A percentile compares a stretch with the other conserved stretches of the same genome.
Conservation (phyloP, 768 basidiomycete genomes). For the Hypholoma fasciculare region DNA sequence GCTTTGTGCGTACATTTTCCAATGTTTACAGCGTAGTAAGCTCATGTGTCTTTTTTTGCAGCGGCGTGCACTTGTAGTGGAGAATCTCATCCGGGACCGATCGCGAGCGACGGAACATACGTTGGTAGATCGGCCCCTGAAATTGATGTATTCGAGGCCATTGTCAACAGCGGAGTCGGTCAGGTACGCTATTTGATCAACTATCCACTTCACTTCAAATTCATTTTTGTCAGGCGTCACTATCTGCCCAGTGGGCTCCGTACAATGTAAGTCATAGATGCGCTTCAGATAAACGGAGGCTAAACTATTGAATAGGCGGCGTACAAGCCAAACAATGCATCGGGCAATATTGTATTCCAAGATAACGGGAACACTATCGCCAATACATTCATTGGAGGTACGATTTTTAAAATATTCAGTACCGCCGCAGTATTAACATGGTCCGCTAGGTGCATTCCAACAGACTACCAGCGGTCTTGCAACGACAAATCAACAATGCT, state of each 20-base stretch:
- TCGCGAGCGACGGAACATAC: slow-evolving; percentile 48
- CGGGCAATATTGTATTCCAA: slow-evolving; percentile 46
- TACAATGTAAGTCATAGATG: slow-evolving; percentile 47
- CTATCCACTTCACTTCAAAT: slow-evolving; percentile 6
- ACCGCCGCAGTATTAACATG: slow-evolving; percentile 23
- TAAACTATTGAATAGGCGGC: slow-evolving; percentile 35
- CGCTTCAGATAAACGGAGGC: slow-evolving; percentile 22
- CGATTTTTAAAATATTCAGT: slow-evolving; percentile 25
- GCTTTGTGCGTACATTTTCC: slow-evolving; percentile 25
- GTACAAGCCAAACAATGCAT: slow-evolving; percentile 56
- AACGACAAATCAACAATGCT: slow-evolving; percentile 64
- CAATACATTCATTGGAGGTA: slow-evolving; percentile 63
- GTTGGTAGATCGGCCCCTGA: slow-evolving; percentile 70
- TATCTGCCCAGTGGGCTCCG: slow-evolving; percentile 53
- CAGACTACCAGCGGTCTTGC: slow-evolving; percentile 75
- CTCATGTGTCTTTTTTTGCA: background rate
- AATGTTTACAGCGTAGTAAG: background rate
- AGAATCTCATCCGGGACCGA: slow-evolving; percentile 43
- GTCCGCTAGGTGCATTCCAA: slow-evolving; percentile 49
- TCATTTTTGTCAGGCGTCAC: slow-evolving; percentile 40
- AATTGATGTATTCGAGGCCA: slow-evolving; percentile 60
- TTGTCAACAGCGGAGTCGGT: slow-evolving; percentile 27
- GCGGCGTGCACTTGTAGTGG: slow-evolving; percentile 43
- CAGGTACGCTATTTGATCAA: slow-evolving; percentile 12
- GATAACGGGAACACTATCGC: slow-evolving; percentile 44